Base-by-base conservation (phyloP, 164 flowering plant genomes). In the Vitis riparia region DNA sequence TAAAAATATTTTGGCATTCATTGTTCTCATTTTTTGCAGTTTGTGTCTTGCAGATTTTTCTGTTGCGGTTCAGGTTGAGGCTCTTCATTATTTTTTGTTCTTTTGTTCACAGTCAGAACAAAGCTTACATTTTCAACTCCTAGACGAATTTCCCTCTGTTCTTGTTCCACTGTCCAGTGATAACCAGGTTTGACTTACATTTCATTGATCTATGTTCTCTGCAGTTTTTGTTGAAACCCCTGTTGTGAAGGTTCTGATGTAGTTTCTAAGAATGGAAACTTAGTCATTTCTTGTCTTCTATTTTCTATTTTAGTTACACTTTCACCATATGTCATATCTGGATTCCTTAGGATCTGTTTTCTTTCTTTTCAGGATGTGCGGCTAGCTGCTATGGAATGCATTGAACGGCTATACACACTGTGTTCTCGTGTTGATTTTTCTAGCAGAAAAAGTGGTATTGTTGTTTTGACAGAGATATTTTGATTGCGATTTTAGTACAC, bases 81-180 rank as follows among this genome's bases (percentile, higher is more conserved):
- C 92, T 80, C 93, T 95, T 63, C 85, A 76, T 56, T 84, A 80
- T 69, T 78, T 91, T 73, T 73, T 81, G 3, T 70, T 65, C 63
- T 78, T 88, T 55, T 89, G 94, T 76, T 75, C 79, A 44, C 79
- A 80, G 63, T 58, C 79, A 37, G 84, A 85, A 65, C 85, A 70
- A 59, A 71, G 70, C 64, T 68, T 74, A 65, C 71, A 72, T 12
- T 30, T 76, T 70, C 81, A 89, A 62, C 83, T 90, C 60, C 78
- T 89, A 0, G 73, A 77, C 2, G 85, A 78, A 62, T 85, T 91
- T 71, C 93, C 97, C 63, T 83, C 89, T n/a, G 58, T 91, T 76
- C 84, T 94, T 69, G 87, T 94, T 70, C 93, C 97, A 64, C 78
- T 95, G 75, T 82, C 84, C 47, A 80, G 87, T 85, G 86, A 84